Percentiles rank a stretch among this genome's conserved stretches.
These are phyloP conservation scores for Aspergillus indologenus DNA, from an alignment of 495 filamentous ascomycete genomes.

Conservation along the genomic window DNA sequence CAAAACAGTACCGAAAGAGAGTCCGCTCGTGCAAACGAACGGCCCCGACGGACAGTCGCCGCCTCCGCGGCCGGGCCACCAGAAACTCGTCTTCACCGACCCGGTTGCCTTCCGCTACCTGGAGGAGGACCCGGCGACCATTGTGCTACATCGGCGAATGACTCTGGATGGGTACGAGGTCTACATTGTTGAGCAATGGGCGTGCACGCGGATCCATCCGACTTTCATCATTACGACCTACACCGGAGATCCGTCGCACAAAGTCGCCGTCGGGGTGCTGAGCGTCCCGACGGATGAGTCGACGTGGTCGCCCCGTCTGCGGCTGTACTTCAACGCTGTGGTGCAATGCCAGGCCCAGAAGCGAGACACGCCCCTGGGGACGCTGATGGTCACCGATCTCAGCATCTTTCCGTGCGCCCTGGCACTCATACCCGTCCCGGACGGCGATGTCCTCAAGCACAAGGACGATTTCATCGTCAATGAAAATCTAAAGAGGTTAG, in stretches of 20 bases:
- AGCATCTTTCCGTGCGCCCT: slow-evolving; percentile 84
- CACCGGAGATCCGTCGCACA: slow-evolving; percentile 80
- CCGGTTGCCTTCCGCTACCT: slow-evolving; percentile 79
- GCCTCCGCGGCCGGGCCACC: slow-evolving; percentile 32
- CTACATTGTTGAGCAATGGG: slow-evolving; percentile 98
- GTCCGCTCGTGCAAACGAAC: slow-evolving; percentile 21
- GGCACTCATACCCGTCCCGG: slow-evolving; percentile 83
- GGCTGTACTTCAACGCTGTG: slow-evolving; percentile 82
- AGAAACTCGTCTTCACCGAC: slow-evolving; percentile 67
- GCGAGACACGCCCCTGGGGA: slow-evolving; percentile 79
- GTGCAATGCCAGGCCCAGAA: slow-evolving; percentile 75
- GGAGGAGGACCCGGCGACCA: slow-evolving; percentile 78
- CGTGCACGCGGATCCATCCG: slow-evolving; percentile 83
- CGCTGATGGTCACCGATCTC: slow-evolving; percentile 90
- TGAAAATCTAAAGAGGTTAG: slow-evolving; percentile 87
- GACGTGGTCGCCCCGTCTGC: slow-evolving; percentile 73
- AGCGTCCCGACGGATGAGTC: slow-evolving; percentile 79
- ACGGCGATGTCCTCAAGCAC: slow-evolving; percentile 78
- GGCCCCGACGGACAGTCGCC: slow-evolving; percentile 19
- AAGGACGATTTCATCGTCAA: slow-evolving; percentile 89
- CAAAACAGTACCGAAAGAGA: slow-evolving; percentile 25
- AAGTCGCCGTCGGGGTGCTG: slow-evolving; percentile 73
- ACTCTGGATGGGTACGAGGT: slow-evolving; percentile 81
- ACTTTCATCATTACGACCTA: slow-evolving; percentile 92
- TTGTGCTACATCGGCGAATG: slow-evolving; percentile 66